A percentile compares a stretch with the other conserved stretches of the same genome.
Evolutionary conservation across 306 rosid genomes (phyloP).

Genomic region (Malus asiatica): DNA sequence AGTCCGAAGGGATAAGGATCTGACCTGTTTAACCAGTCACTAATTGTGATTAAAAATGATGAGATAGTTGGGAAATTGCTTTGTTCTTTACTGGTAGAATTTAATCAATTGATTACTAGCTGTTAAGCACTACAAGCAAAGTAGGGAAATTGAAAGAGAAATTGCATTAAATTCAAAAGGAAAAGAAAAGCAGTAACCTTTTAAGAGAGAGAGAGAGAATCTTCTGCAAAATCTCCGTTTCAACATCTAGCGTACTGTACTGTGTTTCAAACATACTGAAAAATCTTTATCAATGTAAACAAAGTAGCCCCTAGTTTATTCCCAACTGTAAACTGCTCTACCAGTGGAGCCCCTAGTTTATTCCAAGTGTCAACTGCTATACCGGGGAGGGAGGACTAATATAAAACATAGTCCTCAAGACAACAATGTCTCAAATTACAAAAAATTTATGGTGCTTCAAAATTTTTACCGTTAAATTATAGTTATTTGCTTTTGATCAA

Average conservation of each 20-base stretch:
- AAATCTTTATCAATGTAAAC: too few relatives aligned
- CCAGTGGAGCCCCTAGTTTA: too few relatives aligned
- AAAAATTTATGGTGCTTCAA: fast-evolving
- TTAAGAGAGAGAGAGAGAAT: not conserved
- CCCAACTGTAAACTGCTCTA: too few relatives aligned
- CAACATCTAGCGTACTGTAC: fast-evolving
- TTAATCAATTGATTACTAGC: not conserved
- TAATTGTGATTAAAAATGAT: not conserved
- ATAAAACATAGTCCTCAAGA: too few relatives aligned
- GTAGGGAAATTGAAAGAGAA: not conserved
- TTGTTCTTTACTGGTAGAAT: constrained; percentile 13
- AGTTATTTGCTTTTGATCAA: too few relatives aligned
- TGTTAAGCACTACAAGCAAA: not conserved
- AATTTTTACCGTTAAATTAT: too few relatives aligned
- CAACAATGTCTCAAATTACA: not conserved
- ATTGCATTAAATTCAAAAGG: not conserved
- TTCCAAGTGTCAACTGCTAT: too few relatives aligned
- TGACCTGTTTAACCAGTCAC: constrained; percentile 14
- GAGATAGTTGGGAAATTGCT: not conserved
- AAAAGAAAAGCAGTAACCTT: not conserved
- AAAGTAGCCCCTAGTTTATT: not conserved
- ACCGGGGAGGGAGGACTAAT: too few relatives aligned
- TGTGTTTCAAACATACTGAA: fast-evolving
- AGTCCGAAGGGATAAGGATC: constrained; percentile 16
- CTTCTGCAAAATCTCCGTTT: not conserved